These are phyloP conservation scores for Coniella vitis DNA, from an alignment of 2,329 filamentous ascomycete species.

Conservation along the genomic window DNA sequence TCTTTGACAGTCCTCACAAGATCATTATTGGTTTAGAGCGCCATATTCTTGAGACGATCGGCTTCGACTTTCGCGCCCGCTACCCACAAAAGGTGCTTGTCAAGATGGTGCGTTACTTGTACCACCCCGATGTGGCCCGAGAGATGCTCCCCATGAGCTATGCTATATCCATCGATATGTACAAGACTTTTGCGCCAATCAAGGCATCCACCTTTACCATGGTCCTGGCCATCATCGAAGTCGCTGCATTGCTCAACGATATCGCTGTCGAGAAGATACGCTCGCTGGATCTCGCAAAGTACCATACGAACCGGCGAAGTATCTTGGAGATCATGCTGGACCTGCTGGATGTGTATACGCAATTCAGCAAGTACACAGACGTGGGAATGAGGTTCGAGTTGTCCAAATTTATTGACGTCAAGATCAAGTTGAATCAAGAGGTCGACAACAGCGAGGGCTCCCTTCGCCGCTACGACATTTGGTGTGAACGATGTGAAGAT, in stretches of 20 bases:
- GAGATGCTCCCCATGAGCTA: constrained; percentile 64
- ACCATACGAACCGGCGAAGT: constrained; percentile 38
- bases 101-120: constrained; percentile 63
- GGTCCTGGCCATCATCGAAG: constrained; percentile 73
- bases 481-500: constrained; percentile 45
- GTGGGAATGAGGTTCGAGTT: constrained; percentile 67
- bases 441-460: constrained; percentile 54
- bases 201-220: constrained; percentile 86
- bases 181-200: constrained; percentile 86
- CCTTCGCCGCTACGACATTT: constrained; percentile 54
- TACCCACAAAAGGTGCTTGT: constrained; percentile 80
- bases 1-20: constrained; percentile 73
- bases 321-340: constrained; percentile 79
- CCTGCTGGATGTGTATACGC: constrained; percentile 84
- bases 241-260: constrained; percentile 64
- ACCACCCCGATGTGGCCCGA: constrained; percentile 40
- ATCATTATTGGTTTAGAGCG: constrained; percentile 85
- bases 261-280: constrained; percentile 44
- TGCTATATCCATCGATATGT: constrained; percentile 79
- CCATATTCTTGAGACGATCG: constrained; percentile 83
- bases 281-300: constrained; percentile 42
- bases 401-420: constrained; percentile 75
- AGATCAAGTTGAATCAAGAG: constrained; percentile 81
- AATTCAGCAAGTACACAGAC: constrained; percentile 68
- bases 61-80: constrained; percentile 88